A percentile compares a stretch with the other conserved stretches of the same genome.
Evolutionary conservation across 2,329 filamentous ascomycete genomes (phyloP).

Genomic region (Calcarisporium arbuscula): DNA sequence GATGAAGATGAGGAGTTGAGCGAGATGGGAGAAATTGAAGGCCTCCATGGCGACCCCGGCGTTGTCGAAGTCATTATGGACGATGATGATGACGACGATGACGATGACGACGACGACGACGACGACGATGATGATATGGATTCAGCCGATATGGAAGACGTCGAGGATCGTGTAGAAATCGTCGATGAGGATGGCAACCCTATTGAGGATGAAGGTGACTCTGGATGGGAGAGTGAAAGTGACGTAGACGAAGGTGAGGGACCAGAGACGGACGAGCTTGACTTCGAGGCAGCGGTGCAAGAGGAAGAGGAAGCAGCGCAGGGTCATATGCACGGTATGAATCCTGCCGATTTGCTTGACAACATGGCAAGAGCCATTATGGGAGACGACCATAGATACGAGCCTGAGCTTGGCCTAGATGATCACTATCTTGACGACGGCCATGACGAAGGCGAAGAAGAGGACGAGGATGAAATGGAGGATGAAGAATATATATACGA

Average conservation of each 20-base stretch:
- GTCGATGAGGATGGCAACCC: slow-evolving; percentile 57
- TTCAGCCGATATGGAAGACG: slow-evolving; percentile 43
- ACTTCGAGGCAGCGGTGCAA: slow-evolving; percentile 50
- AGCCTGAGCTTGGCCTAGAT: slow-evolving; percentile 45
- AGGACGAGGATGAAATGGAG: slow-evolving; percentile 63
- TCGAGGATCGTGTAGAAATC: slow-evolving; percentile 49
- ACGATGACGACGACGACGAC: slow-evolving; percentile 54
- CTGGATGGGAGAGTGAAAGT: slow-evolving; percentile 55
- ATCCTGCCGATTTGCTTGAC: slow-evolving; percentile 38
- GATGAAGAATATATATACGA: slow-evolving; percentile 61
- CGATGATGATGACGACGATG: slow-evolving; percentile 57
- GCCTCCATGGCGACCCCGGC: slow-evolving; percentile 54
- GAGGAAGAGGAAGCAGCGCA: slow-evolving; percentile 48
- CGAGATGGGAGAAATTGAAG: slow-evolving; percentile 82
- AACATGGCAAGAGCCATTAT: slow-evolving; percentile 52
- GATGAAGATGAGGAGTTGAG: slow-evolving; percentile 81
- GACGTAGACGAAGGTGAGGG: slow-evolving; percentile 50
- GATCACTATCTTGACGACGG: slow-evolving; percentile 49
- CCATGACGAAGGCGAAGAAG: slow-evolving; percentile 54
- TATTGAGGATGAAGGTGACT: slow-evolving; percentile 52
- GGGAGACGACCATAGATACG: slow-evolving; percentile 43
- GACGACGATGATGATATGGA: slow-evolving; percentile 44
- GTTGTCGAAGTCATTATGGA: slow-evolving; percentile 76
- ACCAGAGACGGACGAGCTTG: slow-evolving; percentile 46
- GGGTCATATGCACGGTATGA: slow-evolving; percentile 39